Evolutionary conservation across 2,329 filamentous ascomycete genomes (phyloP).

Genomic region (Botrytis galanthina): DNA sequence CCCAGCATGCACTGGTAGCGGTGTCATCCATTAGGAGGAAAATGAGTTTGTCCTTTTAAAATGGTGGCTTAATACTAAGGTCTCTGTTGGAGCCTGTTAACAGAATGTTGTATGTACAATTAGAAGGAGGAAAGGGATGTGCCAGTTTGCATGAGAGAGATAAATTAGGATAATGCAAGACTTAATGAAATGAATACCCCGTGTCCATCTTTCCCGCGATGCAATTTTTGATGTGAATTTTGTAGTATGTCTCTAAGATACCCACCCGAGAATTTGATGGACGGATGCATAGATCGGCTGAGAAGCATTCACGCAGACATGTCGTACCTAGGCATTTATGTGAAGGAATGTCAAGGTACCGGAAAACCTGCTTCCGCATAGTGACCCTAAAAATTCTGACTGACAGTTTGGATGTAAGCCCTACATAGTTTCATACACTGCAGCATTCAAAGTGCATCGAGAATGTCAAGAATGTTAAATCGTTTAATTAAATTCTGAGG

Average conservation of each 20-base stretch:
- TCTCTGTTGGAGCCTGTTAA: neutral
- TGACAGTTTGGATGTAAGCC: neutral
- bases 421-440: neutral
- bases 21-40: neutral
- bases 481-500: neutral
- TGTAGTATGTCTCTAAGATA: neutral
- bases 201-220: neutral
- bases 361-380: neutral
- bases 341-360: neutral
- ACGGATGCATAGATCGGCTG: neutral
- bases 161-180: neutral
- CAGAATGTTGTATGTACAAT: neutral
- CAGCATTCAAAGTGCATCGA: neutral
- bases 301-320: neutral
- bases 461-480: neutral
- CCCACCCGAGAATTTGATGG: neutral
- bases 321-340: no score
- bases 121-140: neutral
- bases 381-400: neutral
- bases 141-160: neutral
- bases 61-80: neutral
- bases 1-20: neutral
- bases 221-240: neutral
- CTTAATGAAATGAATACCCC: neutral
- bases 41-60: neutral